A percentile compares a stretch with the other conserved stretches of the same genome.
These are phyloP conservation scores for Macrophomina tecta DNA, from an alignment of 2,329 filamentous ascomycete genomes.

Conservation along the genomic window DNA sequence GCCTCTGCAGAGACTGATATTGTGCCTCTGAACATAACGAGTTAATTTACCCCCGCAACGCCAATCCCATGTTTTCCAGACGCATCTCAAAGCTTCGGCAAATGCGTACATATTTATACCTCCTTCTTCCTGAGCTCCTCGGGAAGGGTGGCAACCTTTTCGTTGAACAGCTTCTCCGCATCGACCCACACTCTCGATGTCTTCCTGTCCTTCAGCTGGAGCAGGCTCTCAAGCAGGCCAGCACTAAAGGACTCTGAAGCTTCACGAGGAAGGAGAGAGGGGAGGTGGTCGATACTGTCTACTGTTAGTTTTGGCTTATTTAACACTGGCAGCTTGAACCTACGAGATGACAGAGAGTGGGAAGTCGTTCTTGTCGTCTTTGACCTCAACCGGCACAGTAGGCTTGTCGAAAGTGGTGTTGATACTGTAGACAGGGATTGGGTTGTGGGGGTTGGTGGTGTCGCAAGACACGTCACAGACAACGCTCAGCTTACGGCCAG, in stretches of 20 bases:
- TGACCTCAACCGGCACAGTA: slow-evolving; percentile 76
- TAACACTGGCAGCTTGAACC: slow-evolving; percentile 58
- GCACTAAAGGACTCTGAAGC: slow-evolving; percentile 84
- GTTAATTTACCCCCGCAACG: slow-evolving; percentile 7
- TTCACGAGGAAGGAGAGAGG: slow-evolving; percentile 78
- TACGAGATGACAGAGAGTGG: slow-evolving; percentile 76
- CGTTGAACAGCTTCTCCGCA: slow-evolving; percentile 81
- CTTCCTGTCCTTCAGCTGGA: slow-evolving; percentile 77
- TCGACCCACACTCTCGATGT: slow-evolving; percentile 80
- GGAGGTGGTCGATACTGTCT: slow-evolving; percentile 45
- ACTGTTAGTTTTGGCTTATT: background rate
- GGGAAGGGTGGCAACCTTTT: slow-evolving; percentile 77
- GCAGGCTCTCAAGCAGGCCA: slow-evolving; percentile 76
- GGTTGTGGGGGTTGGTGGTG: slow-evolving; percentile 74
- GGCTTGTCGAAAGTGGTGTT: slow-evolving; percentile 88
- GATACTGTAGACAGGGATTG: slow-evolving; percentile 80
- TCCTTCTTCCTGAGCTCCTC: slow-evolving; percentile 53
- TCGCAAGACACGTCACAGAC: slow-evolving; percentile 64
- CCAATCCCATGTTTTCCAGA: background rate
- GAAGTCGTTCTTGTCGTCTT: slow-evolving; percentile 51
- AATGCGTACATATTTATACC: slow-evolving; percentile 47
- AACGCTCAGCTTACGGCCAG: slow-evolving; percentile 76
- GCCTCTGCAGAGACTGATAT: slow-evolving; percentile 9
- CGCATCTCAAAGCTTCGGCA: background rate
- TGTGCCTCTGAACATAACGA: background rate